phyloP scores from a whole-genome alignment of 1,139 yeast genomes.

The Meyerozyma guilliermondii region DNA sequence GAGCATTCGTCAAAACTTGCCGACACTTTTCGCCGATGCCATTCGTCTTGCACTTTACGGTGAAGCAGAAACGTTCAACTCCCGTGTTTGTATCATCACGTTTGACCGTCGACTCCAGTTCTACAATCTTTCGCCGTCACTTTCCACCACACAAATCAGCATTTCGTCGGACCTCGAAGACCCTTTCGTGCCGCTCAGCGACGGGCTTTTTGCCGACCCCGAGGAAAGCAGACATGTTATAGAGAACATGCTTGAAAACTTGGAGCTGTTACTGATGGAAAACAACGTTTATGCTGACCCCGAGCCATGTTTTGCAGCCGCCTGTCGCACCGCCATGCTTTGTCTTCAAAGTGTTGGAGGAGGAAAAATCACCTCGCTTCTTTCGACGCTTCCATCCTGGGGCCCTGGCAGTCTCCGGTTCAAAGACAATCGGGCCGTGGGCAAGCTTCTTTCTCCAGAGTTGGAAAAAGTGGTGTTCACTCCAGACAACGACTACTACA shows the following conservation, averaged over 20 bases:
- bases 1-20: slow-evolving; percentile 58
- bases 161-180: slow-evolving; percentile 72
- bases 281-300: slow-evolving; percentile 40
- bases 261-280: slow-evolving; percentile 43
- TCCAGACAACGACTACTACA: slow-evolving; percentile 62
- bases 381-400: slow-evolving; percentile 70
- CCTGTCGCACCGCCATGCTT: slow-evolving; percentile 61
- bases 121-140: slow-evolving; percentile 57
- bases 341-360: slow-evolving; percentile 67
- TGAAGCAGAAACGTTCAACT: slow-evolving; percentile 10
- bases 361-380: slow-evolving; percentile 72
- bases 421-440: slow-evolving; percentile 39
- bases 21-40: slow-evolving; percentile 68
- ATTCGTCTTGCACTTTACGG: slow-evolving; percentile 53
- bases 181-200: slow-evolving; percentile 74
- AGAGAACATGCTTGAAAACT: slow-evolving; percentile 59
- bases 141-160: slow-evolving; percentile 59
- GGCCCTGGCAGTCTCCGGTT: slow-evolving; percentile 77
- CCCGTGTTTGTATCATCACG: slow-evolving; percentile 45
- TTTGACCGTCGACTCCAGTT: slow-evolving; percentile 73
- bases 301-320: slow-evolving; percentile 79
- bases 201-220: slow-evolving; percentile 81
- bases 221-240: slow-evolving; percentile 57
- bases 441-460: slow-evolving; percentile 40
- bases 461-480: slow-evolving; percentile 52